These are phyloP conservation scores for Boletus rufocinnamomeus DNA, from an alignment of 768 basidiomycete genomes.

Conservation along the genomic window DNA sequence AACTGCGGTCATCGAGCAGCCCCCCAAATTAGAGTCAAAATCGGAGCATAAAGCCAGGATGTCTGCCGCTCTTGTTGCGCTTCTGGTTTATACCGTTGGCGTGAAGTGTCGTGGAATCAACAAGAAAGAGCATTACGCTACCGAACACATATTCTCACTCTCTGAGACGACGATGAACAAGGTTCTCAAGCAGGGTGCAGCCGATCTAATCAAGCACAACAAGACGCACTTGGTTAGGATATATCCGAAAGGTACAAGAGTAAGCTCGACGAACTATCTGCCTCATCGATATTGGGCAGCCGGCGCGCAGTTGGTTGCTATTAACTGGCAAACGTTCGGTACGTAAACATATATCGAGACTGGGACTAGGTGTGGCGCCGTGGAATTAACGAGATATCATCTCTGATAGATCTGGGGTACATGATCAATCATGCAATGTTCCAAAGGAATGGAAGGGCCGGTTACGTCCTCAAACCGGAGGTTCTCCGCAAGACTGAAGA, in stretches of 20 bases:
- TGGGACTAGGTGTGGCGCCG: background rate
- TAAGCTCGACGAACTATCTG: conserved; percentile 84
- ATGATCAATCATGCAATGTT: conserved; percentile 98
- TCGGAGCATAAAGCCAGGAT: conserved; percentile 56
- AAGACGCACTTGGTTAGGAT: conserved; percentile 78
- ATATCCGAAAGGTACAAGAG: conserved; percentile 82
- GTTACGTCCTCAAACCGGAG: conserved; percentile 88
- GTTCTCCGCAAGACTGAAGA: conserved; percentile 62
- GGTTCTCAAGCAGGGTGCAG: conserved; percentile 65
- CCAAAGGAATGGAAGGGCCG: conserved; percentile 81
- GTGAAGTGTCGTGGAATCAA: conserved; percentile 93
- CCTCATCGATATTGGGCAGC: conserved; percentile 90
- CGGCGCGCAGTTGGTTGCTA: conserved; percentile 86
- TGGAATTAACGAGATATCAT: background rate
- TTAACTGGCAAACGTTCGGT: conserved; percentile 99
- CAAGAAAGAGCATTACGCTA: conserved; percentile 80
- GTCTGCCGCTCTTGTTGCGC: conserved; percentile 68
- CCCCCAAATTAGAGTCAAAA: conserved; percentile 16
- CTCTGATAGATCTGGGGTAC: conserved; percentile 74
- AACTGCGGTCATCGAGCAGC: conserved; percentile 20
- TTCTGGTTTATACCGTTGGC: conserved; percentile 93
- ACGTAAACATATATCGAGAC: conserved; percentile 27
- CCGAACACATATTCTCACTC: conserved; percentile 90
- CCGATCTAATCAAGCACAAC: conserved; percentile 84
- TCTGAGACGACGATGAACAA: conserved; percentile 82